Evolutionary conservation across 257 asterid species (phyloP).

Genomic region (Datura wrightii): DNA sequence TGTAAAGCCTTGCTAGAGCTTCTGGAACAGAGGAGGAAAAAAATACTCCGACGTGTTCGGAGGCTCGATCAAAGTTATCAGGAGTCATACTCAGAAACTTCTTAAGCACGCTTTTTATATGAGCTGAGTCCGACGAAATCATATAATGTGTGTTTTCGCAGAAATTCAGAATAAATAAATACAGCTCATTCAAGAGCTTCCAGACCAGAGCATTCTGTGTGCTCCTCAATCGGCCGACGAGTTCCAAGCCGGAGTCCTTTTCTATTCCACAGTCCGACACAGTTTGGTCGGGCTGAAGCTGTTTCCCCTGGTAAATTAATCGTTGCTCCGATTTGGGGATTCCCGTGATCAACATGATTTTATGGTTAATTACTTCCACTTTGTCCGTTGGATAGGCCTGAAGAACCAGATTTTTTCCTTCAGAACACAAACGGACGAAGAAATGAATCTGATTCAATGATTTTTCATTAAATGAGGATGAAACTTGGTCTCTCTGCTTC

Average conservation of each 20-base stretch:
- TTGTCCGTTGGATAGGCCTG: slow-evolving; percentile 60
- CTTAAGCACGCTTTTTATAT: neutral
- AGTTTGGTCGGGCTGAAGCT: slow-evolving; percentile 74
- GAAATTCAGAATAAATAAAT: slow-evolving; percentile 43
- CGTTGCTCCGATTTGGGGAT: slow-evolving; percentile 65
- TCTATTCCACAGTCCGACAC: slow-evolving; percentile 55
- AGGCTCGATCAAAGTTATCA: neutral
- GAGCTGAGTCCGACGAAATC: neutral
- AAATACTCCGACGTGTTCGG: neutral
- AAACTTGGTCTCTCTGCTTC: slow-evolving; percentile 67
- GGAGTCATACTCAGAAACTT: neutral
- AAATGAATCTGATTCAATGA: slow-evolving; percentile 60
- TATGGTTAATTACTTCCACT: slow-evolving; percentile 55
- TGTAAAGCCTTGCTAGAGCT: slow-evolving; percentile 30
- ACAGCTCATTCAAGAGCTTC: slow-evolving; percentile 61
- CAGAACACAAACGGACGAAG: slow-evolving; percentile 71
- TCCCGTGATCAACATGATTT: slow-evolving; percentile 53
- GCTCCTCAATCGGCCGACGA: slow-evolving; percentile 80
- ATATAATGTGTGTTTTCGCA: slow-evolving; percentile 39
- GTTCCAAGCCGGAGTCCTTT: slow-evolving; percentile 59
- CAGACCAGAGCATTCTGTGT: slow-evolving; percentile 74
- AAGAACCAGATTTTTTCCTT: slow-evolving; percentile 57
- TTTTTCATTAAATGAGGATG: slow-evolving; percentile 36
- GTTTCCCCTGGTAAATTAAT: slow-evolving; percentile 54
- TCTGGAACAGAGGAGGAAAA: neutral